Evolutionary conservation across 768 basidiomycete species (phyloP), one percentile per base, ranked within the genome.

Genomic region (Tylopilus sp.): DNA sequence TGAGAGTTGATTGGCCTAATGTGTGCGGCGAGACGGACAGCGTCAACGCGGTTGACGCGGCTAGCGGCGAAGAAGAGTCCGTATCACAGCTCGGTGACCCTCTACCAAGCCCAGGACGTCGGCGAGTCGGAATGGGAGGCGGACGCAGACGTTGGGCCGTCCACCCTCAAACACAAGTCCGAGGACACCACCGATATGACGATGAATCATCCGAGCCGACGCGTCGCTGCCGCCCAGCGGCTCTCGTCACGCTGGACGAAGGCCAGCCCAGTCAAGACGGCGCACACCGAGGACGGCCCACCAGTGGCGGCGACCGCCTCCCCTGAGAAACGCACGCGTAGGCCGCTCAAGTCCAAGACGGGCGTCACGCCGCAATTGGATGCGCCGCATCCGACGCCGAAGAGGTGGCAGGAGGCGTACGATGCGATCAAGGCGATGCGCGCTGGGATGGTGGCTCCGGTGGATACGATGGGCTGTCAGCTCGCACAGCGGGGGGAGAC

Each of bases 401-500:
- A 67, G 26, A 64, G 69, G 35, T 94, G 91, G 91, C 69, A 70
- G 38, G 81, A 89, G 53, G 76, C 75, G 4, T 95, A 91, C 60
- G 77, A 78, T 25, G 70, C 77, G 1, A 92, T 94, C 41, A 83
- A 84, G 60, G 75, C 76, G 45, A 94, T 94, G 91, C 79, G 91
- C 18, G 71, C 81, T 18, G 73, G 73, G 11, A 79, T 85, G 21
- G 71, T 79, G 0, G 94, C 95, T 0, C 93, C 95, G 0, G 95
- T 97, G 1, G 95, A 98, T 62, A 89, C 86, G 0, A 91, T 94
- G 90, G 91, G 92, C 1, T 91, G 91, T 59, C 82, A 88, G 44
- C 78, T 77, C 50, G 86, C 86, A 0, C 84, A 89, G 52, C 60
- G 62, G 44, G 75, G 78, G 39, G 87, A 88, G 59, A 68, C 61